phyloP scores from a whole-genome alignment of 2,329 filamentous ascomycete genomes.

The Teratosphaeria epicoccoides region DNA sequence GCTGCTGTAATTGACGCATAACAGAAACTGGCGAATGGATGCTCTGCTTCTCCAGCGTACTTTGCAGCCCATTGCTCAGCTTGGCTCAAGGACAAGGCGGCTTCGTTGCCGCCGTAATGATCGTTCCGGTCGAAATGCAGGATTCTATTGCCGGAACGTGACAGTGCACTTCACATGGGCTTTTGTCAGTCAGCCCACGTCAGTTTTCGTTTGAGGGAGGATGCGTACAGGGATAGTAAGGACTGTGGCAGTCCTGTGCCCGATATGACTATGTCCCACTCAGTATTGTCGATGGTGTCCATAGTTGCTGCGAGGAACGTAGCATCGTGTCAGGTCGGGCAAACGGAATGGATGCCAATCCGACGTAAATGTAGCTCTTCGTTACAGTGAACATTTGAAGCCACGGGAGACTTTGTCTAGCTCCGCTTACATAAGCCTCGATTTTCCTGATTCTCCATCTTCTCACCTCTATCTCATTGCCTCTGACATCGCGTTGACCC shows the following conservation, averaged over 20 bases:
- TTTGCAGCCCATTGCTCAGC: constrained; percentile 60
- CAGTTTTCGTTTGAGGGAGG: constrained; percentile 4
- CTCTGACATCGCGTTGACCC: constrained; percentile 23
- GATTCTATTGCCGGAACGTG: constrained; percentile 81
- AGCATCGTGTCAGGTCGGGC: not conserved
- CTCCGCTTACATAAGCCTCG: not conserved
- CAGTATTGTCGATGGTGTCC: constrained; percentile 40
- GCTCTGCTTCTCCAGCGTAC: constrained; percentile 8
- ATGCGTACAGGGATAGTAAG: constrained; percentile 43
- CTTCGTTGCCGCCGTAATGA: constrained; percentile 80
- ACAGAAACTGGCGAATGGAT: constrained; percentile 13
- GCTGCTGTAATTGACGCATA: constrained; percentile 22
- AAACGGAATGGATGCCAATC: not conserved
- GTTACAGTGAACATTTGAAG: not conserved
- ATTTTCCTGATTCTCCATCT: constrained; percentile 1
- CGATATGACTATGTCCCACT: constrained; percentile 44
- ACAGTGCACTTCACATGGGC: constrained; percentile 64
- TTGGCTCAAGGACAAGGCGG: constrained; percentile 75
- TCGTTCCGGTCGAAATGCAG: constrained; percentile 80
- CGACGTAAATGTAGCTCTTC: too few relatives aligned
- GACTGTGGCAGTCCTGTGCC: constrained; percentile 44
- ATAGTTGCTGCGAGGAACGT: constrained; percentile 18
- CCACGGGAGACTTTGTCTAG: not conserved
- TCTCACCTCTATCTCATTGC: constrained; percentile 7
- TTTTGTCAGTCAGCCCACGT: constrained; percentile 57